Conservation (phyloP, 805 yeast species). For the Saccharomycopsis fibuligera region DNA sequence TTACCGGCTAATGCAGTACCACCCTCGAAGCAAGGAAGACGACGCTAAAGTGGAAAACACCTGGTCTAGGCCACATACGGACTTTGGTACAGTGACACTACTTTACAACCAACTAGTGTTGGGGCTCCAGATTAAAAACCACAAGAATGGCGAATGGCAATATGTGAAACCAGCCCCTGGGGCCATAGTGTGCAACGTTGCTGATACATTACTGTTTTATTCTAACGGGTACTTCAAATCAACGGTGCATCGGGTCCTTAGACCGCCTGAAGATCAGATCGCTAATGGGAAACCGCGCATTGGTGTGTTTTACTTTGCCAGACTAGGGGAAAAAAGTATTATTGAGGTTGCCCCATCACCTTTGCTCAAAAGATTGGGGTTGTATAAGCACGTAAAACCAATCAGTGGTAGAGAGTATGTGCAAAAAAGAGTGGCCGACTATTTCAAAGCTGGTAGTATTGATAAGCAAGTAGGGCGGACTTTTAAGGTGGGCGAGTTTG, state of each 20-base stretch:
- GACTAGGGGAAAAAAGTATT: conserved; percentile 30
- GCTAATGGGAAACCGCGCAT: conserved; percentile 25
- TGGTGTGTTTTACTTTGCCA: conserved; percentile 32
- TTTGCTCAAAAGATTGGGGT: conserved; percentile 28
- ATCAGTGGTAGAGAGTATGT: conserved; percentile 30
- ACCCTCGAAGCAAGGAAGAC: conserved; percentile 27
- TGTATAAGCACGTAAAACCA: conserved; percentile 26
- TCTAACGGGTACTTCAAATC: conserved; percentile 33
- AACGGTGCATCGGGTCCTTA: conserved; percentile 31
- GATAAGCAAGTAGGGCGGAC: conserved; percentile 26
- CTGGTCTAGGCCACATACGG: conserved; percentile 34
- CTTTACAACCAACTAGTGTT: conserved; percentile 33
- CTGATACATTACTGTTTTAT: conserved; percentile 33
- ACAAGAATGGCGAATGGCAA: conserved; percentile 30
- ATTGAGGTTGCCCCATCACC: conserved; percentile 32
- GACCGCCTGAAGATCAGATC: conserved; percentile 33
- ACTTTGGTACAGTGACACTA: conserved; percentile 33
- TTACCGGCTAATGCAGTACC: conserved; percentile 31
- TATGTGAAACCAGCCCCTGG: conserved; percentile 31
- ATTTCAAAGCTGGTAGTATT: conserved; percentile 25
- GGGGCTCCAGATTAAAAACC: conserved; percentile 32
- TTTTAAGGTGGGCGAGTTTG: conserved; percentile 29
- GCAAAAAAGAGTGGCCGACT: conserved; percentile 28
- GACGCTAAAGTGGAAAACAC: conserved; percentile 29
- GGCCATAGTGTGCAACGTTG: conserved; percentile 32